Evolutionary conservation across 2,329 filamentous ascomycete species (phyloP), one percentile per base, ranked within the genome.

Genomic region (Sclerotinia nivalis): DNA sequence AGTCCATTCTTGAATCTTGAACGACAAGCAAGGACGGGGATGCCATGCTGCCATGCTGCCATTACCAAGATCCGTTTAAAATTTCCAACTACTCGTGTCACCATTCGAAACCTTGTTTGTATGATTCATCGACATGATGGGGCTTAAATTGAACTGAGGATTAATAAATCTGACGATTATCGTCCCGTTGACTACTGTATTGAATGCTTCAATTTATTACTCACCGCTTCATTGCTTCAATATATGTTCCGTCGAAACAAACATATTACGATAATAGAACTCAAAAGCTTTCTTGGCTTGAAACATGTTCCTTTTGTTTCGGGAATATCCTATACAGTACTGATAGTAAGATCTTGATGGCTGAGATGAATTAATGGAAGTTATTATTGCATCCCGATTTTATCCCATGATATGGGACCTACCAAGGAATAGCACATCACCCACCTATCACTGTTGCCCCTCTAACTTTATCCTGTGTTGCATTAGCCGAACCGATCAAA

Each of bases 51-150:
- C 22, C 10, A 66, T 58, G 25, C 59, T 49, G 40, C 34, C 31
- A 50, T 50, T 64, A 64, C 20, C 45, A 64, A 67, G 54, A 67
- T 60, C 54, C 43, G 54, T 60, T 60, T 7, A 67, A 67, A 60
- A 43, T 25, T 67, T 13, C 43, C 34, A 45, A 20, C 9, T 37
- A 60, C 28, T 60, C 45, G 45, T 60, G 65, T 67, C 55, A 31
- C 66, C 15, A 62, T 60, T 68, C 34, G 55, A 60, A 60, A 67
- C 40, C 65, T 47, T 67, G 54, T 20, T 60, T 43, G 31, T 22
- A 37, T 28, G 52, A 68, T 60, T 68, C 66, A 60, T 49, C 31
- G 47, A 43, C 56, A 62, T 47, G 40, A 64, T 20, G 50, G 60
- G 45, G 28, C 31, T 37, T 22, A 49, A 20, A 25, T 67, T 25